Evolutionary conservation across 1,284 basidiomycete genomes (phyloP).

Genomic region (Lignosus rhinocerotis): DNA sequence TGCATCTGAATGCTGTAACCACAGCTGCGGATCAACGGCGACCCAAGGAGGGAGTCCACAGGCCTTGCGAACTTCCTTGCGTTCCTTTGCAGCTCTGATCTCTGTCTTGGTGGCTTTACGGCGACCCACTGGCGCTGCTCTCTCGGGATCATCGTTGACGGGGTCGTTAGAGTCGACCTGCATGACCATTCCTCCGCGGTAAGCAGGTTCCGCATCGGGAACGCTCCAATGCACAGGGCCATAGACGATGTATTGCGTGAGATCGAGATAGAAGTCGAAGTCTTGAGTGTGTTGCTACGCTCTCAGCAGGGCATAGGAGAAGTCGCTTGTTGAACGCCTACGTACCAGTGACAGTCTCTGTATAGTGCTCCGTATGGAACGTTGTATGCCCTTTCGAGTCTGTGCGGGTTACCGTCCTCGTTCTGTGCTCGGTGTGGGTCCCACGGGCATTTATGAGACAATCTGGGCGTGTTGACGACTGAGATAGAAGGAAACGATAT

Average conservation of each 20-base stretch:
- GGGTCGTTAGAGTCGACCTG: conserved; percentile 27
- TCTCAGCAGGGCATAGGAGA: neutral
- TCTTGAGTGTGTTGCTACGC: conserved; percentile 33
- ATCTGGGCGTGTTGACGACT: conserved; percentile 49
- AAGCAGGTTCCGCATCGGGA: conserved; percentile 37
- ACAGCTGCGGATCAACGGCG: conserved; percentile 17
- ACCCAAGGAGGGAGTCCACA: conserved; percentile 36
- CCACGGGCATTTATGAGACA: conserved; percentile 56
- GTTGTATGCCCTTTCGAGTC: conserved; percentile 37
- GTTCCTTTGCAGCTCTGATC: conserved; percentile 25
- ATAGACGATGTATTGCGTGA: conserved; percentile 33
- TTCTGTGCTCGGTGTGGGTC: conserved; percentile 56
- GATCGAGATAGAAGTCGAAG: conserved; percentile 66
- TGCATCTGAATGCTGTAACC: conserved; percentile 2
- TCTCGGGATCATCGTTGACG: conserved; percentile 10
- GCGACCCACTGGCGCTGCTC: conserved; percentile 5
- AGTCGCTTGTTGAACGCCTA: neutral
- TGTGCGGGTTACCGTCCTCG: conserved; percentile 46
- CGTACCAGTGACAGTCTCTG: conserved; percentile 47
- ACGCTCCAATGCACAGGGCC: conserved; percentile 36
- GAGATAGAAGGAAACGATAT: conserved; percentile 68
- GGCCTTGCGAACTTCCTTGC: conserved; percentile 20
- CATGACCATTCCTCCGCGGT: conserved; percentile 35
- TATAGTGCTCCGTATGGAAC: conserved; percentile 52
- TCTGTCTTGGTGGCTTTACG: conserved; percentile 27